A percentile compares a stretch with the other conserved stretches of the same genome.
Conservation (phyloP, 2,329 filamentous ascomycete genomes). For the Colletotrichum navitas region DNA sequence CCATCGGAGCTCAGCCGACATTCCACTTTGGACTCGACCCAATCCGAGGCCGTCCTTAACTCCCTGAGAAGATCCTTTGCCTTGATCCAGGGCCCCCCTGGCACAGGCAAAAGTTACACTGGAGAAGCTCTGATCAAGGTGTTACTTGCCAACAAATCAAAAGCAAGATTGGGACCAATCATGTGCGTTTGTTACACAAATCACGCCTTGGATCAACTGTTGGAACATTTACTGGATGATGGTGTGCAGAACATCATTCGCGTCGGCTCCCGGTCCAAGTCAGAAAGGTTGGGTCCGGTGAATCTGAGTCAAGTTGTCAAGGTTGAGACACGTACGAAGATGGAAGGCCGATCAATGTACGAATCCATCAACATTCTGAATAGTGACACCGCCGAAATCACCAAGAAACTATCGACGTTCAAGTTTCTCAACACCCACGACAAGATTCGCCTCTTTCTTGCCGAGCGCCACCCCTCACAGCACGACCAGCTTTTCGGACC, state of each 20-base stretch:
- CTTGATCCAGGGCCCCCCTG: conserved; percentile 78
- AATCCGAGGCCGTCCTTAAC: conserved; percentile 64
- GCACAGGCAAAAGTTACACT: conserved; percentile 75
- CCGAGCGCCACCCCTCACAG: conserved; percentile 34
- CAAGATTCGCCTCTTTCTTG: background rate
- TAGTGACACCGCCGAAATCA: conserved; percentile 4
- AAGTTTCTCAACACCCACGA: conserved; percentile 13
- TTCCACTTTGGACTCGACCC: conserved; percentile 65
- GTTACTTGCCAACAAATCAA: conserved; percentile 58
- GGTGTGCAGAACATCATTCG: conserved; percentile 67
- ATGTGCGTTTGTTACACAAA: conserved; percentile 66
- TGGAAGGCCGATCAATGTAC: conserved; percentile 52
- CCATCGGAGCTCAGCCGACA: conserved; percentile 47
- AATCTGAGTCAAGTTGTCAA: conserved; percentile 61
- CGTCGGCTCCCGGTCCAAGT: conserved; percentile 71
- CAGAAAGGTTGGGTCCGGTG: conserved; percentile 60
- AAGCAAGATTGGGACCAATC: conserved; percentile 61
- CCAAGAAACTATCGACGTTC: background rate
- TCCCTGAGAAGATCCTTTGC: conserved; percentile 66
- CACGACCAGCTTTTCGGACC: conserved; percentile 47
- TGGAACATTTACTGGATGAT: conserved; percentile 69
- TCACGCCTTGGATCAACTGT: conserved; percentile 66
- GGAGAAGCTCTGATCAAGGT: conserved; percentile 71
- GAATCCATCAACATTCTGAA: conserved; percentile 43
- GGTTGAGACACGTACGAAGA: conserved; percentile 52